These are phyloP conservation scores for Macadamia integrifolia DNA, from an alignment of 164 flowering plant species.

Conservation along the genomic window DNA sequence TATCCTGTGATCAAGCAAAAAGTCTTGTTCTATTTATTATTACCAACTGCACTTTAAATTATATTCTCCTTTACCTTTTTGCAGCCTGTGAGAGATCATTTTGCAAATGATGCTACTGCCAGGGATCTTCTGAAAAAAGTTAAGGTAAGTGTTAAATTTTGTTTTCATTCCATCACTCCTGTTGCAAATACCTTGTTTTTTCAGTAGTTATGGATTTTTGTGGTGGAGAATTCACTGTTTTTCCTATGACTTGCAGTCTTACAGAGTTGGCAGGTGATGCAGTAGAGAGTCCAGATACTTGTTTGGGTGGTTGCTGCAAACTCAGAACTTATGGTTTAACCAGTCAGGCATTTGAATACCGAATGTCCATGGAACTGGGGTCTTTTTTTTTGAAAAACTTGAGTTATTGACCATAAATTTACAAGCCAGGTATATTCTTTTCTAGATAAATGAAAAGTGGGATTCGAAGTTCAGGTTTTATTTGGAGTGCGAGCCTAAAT, in stretches of 20 bases:
- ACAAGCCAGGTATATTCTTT: too few relatives aligned
- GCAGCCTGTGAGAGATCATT: conserved; percentile 84
- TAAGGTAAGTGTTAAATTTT: conserved; percentile 34
- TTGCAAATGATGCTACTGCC: conserved; percentile 40
- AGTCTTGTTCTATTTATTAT: background rate
- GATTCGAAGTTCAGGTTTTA: too few relatives aligned
- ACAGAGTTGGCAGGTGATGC: conserved; percentile 48
- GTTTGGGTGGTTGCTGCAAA: too few relatives aligned
- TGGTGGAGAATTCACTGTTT: background rate
- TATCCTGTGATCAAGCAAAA: background rate
- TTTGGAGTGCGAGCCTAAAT: too few relatives aligned
- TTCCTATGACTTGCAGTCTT: conserved; percentile 28
- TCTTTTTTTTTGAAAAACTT: too few relatives aligned
- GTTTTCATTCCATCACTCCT: background rate
- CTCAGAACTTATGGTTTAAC: too few relatives aligned
- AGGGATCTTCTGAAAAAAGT: conserved; percentile 59
- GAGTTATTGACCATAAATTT: too few relatives aligned
- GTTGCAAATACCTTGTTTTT: background rate
- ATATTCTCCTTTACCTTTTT: background rate
- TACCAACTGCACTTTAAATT: background rate
- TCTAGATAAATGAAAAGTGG: too few relatives aligned
- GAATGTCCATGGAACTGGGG: too few relatives aligned
- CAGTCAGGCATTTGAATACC: too few relatives aligned
- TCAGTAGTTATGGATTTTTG: background rate
- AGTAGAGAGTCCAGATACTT: too few relatives aligned